Percentiles rank a stretch among this genome's conserved stretches.
Conservation (phyloP, 2,329 filamentous ascomycete species). For the Colletotrichum sp. region DNA sequence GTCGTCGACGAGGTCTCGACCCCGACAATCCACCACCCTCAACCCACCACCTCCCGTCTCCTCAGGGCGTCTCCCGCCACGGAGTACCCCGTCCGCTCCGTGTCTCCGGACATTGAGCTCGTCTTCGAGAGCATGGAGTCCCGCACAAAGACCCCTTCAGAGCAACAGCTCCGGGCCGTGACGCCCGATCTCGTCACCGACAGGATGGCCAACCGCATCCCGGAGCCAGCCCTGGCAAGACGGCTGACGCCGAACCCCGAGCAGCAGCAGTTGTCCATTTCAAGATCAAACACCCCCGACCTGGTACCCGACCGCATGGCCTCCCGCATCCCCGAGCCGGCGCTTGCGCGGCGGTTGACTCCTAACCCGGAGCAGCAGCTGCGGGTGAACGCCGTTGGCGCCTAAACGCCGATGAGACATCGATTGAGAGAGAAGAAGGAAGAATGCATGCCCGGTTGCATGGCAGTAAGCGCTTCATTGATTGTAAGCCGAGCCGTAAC, state of each 20-base stretch:
- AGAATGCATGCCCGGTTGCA: not conserved
- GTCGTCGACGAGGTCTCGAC: constrained; percentile 48
- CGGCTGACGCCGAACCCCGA: constrained; percentile 56
- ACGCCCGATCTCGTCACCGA: constrained; percentile 66
- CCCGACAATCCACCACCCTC: constrained; percentile 55
- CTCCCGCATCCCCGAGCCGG: constrained; percentile 57
- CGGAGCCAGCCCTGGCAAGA: constrained; percentile 47
- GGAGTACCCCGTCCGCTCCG: constrained; percentile 59
- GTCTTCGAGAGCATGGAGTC: constrained; percentile 17
- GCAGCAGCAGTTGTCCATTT: constrained; percentile 26
- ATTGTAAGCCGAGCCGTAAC: not conserved
- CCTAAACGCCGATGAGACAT: constrained; percentile 4
- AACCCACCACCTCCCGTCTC: constrained; percentile 61
- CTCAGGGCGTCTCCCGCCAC: constrained; percentile 59
- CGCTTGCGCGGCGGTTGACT: constrained; percentile 47
- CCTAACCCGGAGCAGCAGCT: constrained; percentile 53
- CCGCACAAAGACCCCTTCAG: constrained; percentile 44
- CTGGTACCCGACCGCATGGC: constrained; percentile 67
- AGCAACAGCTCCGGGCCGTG: constrained; percentile 33
- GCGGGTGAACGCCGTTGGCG: constrained; percentile 28
- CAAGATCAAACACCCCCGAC: constrained; percentile 53
- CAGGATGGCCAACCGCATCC: constrained; percentile 60
- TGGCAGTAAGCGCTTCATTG: not conserved
- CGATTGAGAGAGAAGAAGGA: not conserved
- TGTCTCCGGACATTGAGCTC: constrained; percentile 16